Evolutionary conservation across 1,139 yeast species (phyloP).

Genomic region (Protomyces lactucae-debilis): DNA sequence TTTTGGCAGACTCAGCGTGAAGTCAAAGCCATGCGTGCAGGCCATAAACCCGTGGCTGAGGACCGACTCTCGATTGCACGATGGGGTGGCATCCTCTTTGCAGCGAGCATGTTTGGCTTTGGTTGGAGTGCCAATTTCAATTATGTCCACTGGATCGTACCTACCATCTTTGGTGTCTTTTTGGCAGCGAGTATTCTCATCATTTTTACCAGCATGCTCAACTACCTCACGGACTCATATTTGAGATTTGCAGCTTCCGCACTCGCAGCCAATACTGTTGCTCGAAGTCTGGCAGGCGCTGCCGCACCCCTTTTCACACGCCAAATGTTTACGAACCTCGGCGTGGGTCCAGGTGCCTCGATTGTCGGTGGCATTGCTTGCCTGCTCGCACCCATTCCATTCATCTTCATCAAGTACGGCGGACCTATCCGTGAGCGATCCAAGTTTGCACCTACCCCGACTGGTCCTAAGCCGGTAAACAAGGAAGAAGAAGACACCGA

Average conservation of each 20-base stretch:
- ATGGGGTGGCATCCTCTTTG: slow-evolving; percentile 61
- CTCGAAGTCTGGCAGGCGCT: slow-evolving; percentile 57
- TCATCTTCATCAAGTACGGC: slow-evolving; percentile 59
- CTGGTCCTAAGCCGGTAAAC: not conserved
- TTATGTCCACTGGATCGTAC: slow-evolving; percentile 33
- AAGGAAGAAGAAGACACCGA: not conserved
- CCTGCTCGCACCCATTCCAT: slow-evolving; percentile 62
- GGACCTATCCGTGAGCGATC: slow-evolving; percentile 55
- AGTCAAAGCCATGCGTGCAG: slow-evolving; percentile 41
- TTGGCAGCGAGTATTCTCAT: slow-evolving; percentile 30
- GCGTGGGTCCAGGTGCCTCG: slow-evolving; percentile 60
- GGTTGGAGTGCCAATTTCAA: slow-evolving; percentile 32
- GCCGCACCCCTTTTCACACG: slow-evolving; percentile 63
- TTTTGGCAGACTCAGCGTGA: slow-evolving; percentile 35
- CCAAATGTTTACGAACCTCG: slow-evolving; percentile 46
- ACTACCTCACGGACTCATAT: slow-evolving; percentile 54
- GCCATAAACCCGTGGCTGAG: slow-evolving; percentile 49
- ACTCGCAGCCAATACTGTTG: slow-evolving; percentile 63
- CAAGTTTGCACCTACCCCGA: slow-evolving; percentile 48
- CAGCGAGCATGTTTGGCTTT: slow-evolving; percentile 45
- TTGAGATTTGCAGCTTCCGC: slow-evolving; percentile 58
- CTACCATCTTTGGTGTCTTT: slow-evolving; percentile 32
- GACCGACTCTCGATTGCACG: slow-evolving; percentile 72
- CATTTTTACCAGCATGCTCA: slow-evolving; percentile 44
- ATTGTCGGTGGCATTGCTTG: slow-evolving; percentile 54